Conservation (phyloP, 495 filamentous ascomycete species). For the Schizothecium vesticola region DNA sequence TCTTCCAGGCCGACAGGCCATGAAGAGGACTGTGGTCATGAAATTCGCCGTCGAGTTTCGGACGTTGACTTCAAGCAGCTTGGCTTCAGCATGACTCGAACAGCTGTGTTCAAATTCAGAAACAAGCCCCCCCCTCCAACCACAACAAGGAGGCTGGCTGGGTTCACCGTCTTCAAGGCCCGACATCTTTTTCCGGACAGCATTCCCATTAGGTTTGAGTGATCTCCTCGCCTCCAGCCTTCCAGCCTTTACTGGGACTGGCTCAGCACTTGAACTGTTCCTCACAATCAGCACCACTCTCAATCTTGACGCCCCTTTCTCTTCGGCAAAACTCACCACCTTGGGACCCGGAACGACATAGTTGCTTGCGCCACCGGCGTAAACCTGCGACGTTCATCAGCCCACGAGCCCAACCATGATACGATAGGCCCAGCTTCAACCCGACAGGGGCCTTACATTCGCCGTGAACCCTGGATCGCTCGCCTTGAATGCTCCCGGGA, state of each 20-base stretch:
- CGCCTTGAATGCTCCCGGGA: constrained; percentile 51
- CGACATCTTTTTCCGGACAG: not conserved
- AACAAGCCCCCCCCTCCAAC: not conserved
- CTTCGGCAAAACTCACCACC: constrained; percentile 14
- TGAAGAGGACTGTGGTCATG: not conserved
- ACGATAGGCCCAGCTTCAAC: not conserved
- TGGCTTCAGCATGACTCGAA: not conserved
- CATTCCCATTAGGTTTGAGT: not conserved
- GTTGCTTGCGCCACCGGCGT: constrained; percentile 13
- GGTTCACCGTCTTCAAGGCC: not conserved
- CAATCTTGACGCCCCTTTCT: not conserved
- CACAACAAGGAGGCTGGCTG: not conserved
- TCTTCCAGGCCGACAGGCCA: not conserved
- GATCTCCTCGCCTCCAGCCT: not conserved
- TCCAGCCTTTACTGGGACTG: too few species aligned
- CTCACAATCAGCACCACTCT: not conserved
- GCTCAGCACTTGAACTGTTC: constrained; percentile 15
- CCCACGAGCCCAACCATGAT: not conserved
- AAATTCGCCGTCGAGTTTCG: not conserved
- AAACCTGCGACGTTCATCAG: constrained; percentile 12
- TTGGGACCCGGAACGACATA: constrained; percentile 24
- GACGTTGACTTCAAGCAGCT: too few species aligned
- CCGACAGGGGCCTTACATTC: constrained; percentile 19
- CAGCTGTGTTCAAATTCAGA: not conserved
- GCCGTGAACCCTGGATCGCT: constrained; percentile 49